phyloP scores from a whole-genome alignment of 116 monocot species.

The Iris pallida region DNA sequence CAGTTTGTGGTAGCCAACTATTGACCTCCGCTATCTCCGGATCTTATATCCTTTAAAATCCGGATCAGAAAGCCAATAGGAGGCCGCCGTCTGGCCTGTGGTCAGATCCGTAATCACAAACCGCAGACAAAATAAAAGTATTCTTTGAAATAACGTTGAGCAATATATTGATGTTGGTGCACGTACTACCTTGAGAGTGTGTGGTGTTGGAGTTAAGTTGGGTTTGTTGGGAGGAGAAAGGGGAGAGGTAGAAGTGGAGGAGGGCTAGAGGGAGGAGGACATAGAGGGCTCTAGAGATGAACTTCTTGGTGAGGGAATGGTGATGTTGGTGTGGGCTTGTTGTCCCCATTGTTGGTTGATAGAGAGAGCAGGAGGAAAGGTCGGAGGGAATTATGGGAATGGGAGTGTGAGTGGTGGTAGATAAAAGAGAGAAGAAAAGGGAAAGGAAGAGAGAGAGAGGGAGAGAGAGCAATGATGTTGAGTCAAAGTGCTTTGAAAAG shows the following conservation, averaged over 20 bases:
- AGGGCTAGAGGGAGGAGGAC: slow-evolving; percentile 33
- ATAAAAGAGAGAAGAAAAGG: background rate
- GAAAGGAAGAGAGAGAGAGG: background rate
- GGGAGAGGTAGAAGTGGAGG: slow-evolving; percentile 36
- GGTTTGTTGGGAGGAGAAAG: background rate
- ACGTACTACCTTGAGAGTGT: background rate
- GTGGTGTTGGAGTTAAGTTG: background rate
- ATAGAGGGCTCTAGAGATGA: slow-evolving; percentile 27
- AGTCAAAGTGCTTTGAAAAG: too few species aligned
- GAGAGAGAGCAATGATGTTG: background rate
- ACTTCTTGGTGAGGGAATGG: slow-evolving; percentile 8
- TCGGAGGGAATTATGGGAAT: background rate
- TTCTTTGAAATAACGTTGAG: too few species aligned
- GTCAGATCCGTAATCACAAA: too few species aligned
- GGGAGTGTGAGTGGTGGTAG: background rate
- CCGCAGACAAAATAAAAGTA: too few species aligned
- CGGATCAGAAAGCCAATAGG: too few species aligned
- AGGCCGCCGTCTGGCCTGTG: too few species aligned
- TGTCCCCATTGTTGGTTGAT: background rate
- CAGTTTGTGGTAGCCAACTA: too few species aligned
- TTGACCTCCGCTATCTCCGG: too few species aligned
- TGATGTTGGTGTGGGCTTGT: background rate
- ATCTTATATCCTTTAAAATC: too few species aligned
- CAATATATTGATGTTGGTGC: too few species aligned
- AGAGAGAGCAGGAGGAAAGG: background rate